Evolutionary conservation across 306 rosid species (phyloP).

Genomic region (Prunus mume): DNA sequence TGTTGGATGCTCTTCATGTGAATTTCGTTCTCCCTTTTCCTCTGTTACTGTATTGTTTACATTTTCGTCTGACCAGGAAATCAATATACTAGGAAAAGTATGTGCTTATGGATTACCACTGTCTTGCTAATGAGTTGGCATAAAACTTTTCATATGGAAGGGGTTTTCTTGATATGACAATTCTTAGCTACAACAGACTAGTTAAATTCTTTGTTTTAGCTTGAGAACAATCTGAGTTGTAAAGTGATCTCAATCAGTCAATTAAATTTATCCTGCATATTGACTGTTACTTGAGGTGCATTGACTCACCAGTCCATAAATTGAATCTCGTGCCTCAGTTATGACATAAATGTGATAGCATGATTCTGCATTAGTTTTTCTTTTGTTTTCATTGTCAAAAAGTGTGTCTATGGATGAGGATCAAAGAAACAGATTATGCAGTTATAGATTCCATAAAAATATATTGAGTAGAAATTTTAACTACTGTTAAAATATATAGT

Average conservation of each 20-base stretch:
- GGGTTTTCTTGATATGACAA: not conserved
- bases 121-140: not conserved
- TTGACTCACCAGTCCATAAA: not conserved
- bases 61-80: not conserved
- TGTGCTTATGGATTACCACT: constrained; percentile 3
- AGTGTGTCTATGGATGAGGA: not conserved
- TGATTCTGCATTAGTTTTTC: not conserved
- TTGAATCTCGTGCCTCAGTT: not conserved
- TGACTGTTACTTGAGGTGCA: not conserved
- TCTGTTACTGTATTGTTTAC: too few species aligned
- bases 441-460: not conserved
- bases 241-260: not conserved
- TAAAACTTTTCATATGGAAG: not conserved
- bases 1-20: not conserved
- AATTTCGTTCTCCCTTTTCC: too few species aligned
- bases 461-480: not conserved
- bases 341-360: not conserved
- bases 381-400: not conserved
- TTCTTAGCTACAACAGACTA: not conserved
- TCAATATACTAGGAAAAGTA: not conserved
- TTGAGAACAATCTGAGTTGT: not conserved
- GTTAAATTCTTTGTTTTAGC: not conserved
- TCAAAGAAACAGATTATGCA: not conserved
- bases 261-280: not conserved
- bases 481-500: not conserved